phyloP scores from a whole-genome alignment of 129 eudicot genomes.

The Deinandra increscens region DNA sequence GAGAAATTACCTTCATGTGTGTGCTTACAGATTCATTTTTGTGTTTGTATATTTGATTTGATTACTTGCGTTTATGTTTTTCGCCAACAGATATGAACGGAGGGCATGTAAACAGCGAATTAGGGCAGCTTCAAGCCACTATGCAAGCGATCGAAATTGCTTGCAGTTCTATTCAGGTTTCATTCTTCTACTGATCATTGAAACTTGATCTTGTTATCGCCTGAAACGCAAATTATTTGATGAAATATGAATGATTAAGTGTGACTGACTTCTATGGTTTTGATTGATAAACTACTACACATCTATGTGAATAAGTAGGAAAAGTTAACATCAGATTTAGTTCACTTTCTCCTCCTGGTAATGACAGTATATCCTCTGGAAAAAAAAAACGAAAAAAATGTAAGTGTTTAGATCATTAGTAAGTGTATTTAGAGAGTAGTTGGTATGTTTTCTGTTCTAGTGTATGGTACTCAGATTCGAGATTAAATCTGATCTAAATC shows the following conservation, averaged over 20 bases:
- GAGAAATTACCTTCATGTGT: neutral
- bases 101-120: conserved; percentile 44
- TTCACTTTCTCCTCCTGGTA: neutral
- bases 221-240: neutral
- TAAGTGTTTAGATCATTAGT: neutral
- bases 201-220: conserved; percentile 2
- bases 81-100: conserved; percentile 42
- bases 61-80: conserved; percentile 1
- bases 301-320: neutral
- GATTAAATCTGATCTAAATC: neutral
- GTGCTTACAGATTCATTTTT: conserved; percentile 3
- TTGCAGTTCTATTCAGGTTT: conserved; percentile 82
- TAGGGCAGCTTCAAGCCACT: conserved; percentile 76
- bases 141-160: conserved; percentile 85
- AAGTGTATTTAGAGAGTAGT: too few species aligned
- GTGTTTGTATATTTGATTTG: conserved; percentile 5
- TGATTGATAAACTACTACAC: conserved; percentile 16
- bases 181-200: neutral
- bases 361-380: neutral
- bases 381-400: conserved; percentile 3
- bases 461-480: neutral
- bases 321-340: neutral
- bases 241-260: neutral
- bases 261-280: conserved; percentile 6
- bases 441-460: neutral